Evolutionary conservation across 2,329 filamentous ascomycete species (phyloP).

Genomic region (Ophiostoma australiae): DNA sequence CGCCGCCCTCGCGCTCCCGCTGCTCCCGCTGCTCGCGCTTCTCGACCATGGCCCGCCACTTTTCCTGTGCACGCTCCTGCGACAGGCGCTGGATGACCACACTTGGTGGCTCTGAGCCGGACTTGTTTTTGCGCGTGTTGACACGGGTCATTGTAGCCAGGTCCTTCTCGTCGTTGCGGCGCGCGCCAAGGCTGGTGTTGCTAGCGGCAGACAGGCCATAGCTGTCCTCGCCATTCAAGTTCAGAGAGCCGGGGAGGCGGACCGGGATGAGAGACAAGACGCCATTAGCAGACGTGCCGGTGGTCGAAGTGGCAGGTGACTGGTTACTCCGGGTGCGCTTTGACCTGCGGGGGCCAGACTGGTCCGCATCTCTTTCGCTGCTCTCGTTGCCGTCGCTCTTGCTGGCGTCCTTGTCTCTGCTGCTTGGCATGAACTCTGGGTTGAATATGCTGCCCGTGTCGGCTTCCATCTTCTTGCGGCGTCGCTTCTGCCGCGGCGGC

Average conservation of each 20-base stretch:
- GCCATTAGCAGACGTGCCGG: conserved; percentile 31
- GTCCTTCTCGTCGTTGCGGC: conserved; percentile 40
- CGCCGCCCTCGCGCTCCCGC: conserved; percentile 21
- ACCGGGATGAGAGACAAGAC: conserved; percentile 34
- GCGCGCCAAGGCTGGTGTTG: conserved; percentile 25
- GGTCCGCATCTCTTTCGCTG: background rate
- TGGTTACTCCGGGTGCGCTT: conserved; percentile 29
- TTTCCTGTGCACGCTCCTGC: conserved; percentile 27
- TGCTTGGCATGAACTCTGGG: conserved; percentile 28
- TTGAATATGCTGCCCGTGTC: conserved; percentile 32
- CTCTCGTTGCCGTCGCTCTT: background rate
- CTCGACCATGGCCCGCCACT: conserved; percentile 16
- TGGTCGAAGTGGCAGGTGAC: conserved; percentile 7
- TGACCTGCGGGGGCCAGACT: conserved; percentile 20
- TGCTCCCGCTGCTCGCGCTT: conserved; percentile 27
- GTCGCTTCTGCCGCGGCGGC: conserved; percentile 32
- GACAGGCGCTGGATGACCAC: conserved; percentile 32
- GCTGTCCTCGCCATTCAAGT: conserved; percentile 30
- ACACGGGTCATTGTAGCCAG: conserved; percentile 40
- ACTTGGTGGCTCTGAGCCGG: conserved; percentile 34
- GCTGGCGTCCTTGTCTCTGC: conserved; percentile 7
- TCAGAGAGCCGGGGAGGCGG: conserved; percentile 33
- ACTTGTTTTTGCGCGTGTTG: conserved; percentile 46
- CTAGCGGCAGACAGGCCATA: conserved; percentile 23
- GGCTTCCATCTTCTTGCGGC: conserved; percentile 32